Conservation (phyloP, 345 rosid genomes). For the Salix suchowensis region DNA sequence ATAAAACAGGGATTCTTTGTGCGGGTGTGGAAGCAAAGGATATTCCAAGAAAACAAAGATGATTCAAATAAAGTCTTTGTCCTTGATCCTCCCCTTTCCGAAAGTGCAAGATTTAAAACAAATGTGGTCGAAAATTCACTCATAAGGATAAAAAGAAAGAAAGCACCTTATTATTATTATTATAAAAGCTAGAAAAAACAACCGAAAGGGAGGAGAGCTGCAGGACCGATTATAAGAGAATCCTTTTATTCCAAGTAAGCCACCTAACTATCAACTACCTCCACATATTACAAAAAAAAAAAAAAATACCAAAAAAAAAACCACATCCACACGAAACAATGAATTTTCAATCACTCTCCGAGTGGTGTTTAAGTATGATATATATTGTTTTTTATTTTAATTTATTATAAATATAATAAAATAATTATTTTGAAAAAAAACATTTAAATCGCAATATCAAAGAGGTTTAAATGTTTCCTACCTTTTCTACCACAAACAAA, state of each 20-base stretch:
- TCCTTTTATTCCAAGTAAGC: conserved; percentile 35
- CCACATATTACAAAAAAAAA: neutral
- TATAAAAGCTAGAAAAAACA: neutral
- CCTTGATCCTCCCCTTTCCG: conserved; percentile 22
- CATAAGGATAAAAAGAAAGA: neutral
- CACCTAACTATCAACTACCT: conserved; percentile 25
- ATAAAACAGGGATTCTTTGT: neutral
- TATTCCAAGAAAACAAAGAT: conserved; percentile 22
- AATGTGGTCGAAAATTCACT: neutral
- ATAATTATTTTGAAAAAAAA: no score
- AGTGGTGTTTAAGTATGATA: no score
- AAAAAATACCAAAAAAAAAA: no score
- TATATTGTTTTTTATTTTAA: no score
- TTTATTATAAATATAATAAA: no score
- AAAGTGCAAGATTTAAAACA: conserved; percentile 14
- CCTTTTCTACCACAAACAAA: no score
- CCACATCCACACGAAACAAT: conserved; percentile 4
- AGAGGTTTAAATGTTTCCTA: neutral
- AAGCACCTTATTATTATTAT: no score
- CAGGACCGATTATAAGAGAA: neutral
- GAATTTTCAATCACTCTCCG: neutral
- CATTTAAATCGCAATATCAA: no score
- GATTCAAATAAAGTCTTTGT: neutral
- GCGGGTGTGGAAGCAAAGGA: conserved; percentile 31
- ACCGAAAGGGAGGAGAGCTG: neutral